These are phyloP conservation scores for Fusarium sp. DNA, from an alignment of 2,329 filamentous ascomycete species.

Conservation along the genomic window DNA sequence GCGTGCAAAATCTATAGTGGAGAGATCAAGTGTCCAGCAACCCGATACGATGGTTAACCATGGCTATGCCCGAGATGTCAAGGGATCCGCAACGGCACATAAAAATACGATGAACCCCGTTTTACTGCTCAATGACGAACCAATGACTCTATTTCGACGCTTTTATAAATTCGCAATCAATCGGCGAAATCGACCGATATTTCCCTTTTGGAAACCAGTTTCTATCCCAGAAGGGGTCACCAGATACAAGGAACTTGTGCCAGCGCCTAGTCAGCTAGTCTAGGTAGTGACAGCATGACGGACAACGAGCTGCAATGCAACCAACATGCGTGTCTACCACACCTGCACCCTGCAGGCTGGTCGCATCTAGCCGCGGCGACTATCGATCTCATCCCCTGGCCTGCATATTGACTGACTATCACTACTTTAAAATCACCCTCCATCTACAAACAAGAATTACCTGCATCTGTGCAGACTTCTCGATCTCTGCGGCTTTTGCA, in stretches of 20 bases:
- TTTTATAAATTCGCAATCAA: not conserved
- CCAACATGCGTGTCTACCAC: constrained; percentile 27
- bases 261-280: constrained; percentile 3
- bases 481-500: not conserved
- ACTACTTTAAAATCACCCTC: constrained; percentile 13
- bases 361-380: constrained; percentile 35
- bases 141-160: constrained; percentile 5
- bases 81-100: constrained; percentile 1
- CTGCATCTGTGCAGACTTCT: not conserved
- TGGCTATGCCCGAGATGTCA: not conserved
- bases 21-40: constrained; percentile 1
- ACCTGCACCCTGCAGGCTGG: constrained; percentile 29
- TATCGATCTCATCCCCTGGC: constrained; percentile 36
- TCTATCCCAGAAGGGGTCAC: not conserved
- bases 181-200: not conserved
- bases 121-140: constrained; percentile 26
- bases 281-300: too few species aligned
- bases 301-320: too few species aligned
- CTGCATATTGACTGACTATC: constrained; percentile 22
- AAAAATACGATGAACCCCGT: constrained; percentile 2
- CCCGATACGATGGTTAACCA: constrained; percentile 1
- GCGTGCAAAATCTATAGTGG: constrained; percentile 1
- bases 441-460: constrained; percentile 8
- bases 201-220: not conserved
- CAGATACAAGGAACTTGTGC: not conserved